Evolutionary conservation across 192 early-diverging fungal species (phyloP), one percentile per base, ranked within the genome.

Genomic region (Podila verticillata): DNA sequence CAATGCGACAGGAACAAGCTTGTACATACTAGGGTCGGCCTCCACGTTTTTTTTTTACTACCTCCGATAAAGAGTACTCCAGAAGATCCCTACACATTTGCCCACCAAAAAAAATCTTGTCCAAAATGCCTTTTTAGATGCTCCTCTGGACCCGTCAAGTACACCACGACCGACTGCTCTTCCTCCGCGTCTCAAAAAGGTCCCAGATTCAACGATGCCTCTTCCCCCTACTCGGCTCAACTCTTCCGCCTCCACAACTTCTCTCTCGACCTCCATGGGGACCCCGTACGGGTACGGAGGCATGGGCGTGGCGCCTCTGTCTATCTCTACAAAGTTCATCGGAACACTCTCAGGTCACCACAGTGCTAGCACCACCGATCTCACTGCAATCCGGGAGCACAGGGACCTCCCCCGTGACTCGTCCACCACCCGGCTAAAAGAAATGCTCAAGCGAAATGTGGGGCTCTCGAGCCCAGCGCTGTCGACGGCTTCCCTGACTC

Each of bases 381-480:
- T 32, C 31, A 3, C 31, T 13, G 59, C 59, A 3, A 13, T 20
- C 17, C 49, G 24, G 48, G 36, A 47, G 35, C 61, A 24, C 9
- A 39, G 39, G 4, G 65, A 74, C 10, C 36, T 58, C 7, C 35
- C 22, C 7, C 59, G 59, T 20, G 72, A 66, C 0, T 80, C 70
- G 0, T 59, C 69, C 22, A 60, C 77, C 17, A 48, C 48, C 19
- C 77, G 77, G 6, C 67, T 80, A 26, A 80, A 68, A 44, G 70
- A 72, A 19, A 68, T 80, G 61, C 31, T 80, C 10, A 80, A 80
- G 26, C 49, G 77, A 4, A 79, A 79, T 35, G 75, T 79, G 3
- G 70, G 70, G 1, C 54, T 72, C 19, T 24, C 72, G 10, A 61
- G 63, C 3, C 48, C 65, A 24, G 24, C 32, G 35, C 5, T 26